phyloP scores from a whole-genome alignment of 192 early-diverging fungal genomes.

The Backusella australiensis region DNA sequence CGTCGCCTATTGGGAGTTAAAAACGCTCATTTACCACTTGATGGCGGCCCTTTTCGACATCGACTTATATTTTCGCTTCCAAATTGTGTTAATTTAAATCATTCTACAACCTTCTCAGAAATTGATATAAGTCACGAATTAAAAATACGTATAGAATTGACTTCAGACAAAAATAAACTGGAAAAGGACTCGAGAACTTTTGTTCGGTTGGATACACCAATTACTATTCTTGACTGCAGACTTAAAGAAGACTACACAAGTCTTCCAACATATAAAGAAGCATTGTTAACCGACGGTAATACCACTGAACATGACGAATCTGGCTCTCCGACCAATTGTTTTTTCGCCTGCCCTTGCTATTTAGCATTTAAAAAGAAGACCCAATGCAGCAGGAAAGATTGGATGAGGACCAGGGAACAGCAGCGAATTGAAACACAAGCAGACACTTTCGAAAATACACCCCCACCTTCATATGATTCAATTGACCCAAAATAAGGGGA shows the following conservation, averaged over 20 bases:
- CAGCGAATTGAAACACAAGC: background rate
- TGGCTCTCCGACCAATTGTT: background rate
- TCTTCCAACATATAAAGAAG: slow-evolving; percentile 19
- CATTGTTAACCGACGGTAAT: background rate
- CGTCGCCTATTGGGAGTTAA: slow-evolving; percentile 11
- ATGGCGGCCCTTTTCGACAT: slow-evolving; percentile 17
- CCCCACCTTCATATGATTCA: slow-evolving; percentile 7
- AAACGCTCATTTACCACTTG: slow-evolving; percentile 25
- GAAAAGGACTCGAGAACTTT: background rate
- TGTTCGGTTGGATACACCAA: slow-evolving; percentile 18
- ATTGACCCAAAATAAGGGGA: background rate
- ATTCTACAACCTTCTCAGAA: slow-evolving; percentile 25
- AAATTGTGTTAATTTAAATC: slow-evolving; percentile 26
- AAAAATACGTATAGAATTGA: slow-evolving; percentile 17
- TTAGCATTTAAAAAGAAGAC: slow-evolving; percentile 19
- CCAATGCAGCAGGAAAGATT: background rate
- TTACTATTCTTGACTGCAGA: slow-evolving; percentile 24
- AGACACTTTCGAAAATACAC: background rate
- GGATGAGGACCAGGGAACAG: background rate
- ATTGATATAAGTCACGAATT: slow-evolving; percentile 25
- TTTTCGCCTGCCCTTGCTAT: slow-evolving; percentile 21
- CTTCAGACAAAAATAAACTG: background rate
- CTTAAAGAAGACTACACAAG: slow-evolving; percentile 20
- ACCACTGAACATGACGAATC: background rate
- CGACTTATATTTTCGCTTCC: slow-evolving; percentile 26